Base-by-base conservation (phyloP, 176 grass and related monocot genomes). In the Saccharum spontaneum region DNA sequence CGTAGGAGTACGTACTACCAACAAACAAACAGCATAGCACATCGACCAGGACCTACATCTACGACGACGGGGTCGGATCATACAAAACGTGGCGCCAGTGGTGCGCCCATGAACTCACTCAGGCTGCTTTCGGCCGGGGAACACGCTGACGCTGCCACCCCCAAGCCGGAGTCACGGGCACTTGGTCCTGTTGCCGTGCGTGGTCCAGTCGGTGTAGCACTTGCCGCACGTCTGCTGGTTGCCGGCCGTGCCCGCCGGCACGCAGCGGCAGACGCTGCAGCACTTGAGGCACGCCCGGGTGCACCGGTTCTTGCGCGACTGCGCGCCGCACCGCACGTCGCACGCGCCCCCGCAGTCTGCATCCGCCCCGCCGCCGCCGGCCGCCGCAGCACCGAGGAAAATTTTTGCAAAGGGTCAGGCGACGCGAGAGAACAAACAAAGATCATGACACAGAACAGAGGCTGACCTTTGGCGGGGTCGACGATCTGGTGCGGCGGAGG, bases 141-240 rank as follows among this genome's bases (percentile, higher is more conserved):
- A 52, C 49, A 17, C 49, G 49, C 49, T 18, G 49, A 3, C 11
- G 11, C 49, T 1, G 3, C 49, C 49, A 11, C 1, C 13, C 15
- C 48, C 4, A 15, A 6, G 4, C 48, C 13, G 46, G 6, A 54
- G 1, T 54, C 83, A 98, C 20, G 93, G 96, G 91, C 96, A 98
- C 87, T 98, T 98, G 89, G 93, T 94, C 44, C 3, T 77, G 89
- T 98, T 98, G 79, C 91, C 91, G 85, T 98, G 96, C 71, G 93
- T 95, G 87, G 62, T 91, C 96, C 96, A 98, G 40, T 92, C 83
- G 0, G 96, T 86, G 87, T 98, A 98, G 87, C 96, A 98, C 67
- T n/a, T 90, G 85, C 96, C 93, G 87, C 96, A 98, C 17, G 91
- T 86, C 89, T 95, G 91, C 80, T 48, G 80, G 91, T 98, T 93